Evolutionary conservation across 192 early-diverging fungal species (phyloP), one percentile per base, ranked within the genome.

Genomic region (Linderina pennispora): DNA sequence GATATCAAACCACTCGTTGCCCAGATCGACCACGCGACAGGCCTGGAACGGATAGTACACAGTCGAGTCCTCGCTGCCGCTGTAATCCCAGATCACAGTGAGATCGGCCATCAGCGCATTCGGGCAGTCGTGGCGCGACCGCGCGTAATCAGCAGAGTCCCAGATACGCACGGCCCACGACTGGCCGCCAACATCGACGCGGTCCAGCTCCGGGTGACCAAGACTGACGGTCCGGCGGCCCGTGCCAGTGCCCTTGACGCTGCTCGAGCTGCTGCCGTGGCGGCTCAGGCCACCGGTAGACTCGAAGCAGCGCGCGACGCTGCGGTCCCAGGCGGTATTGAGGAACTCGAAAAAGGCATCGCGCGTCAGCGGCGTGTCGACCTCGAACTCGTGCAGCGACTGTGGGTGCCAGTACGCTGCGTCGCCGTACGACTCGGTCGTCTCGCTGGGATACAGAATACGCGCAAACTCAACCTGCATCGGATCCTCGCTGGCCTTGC

Each of bases 351-450:
- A 65, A 19, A 72, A 57, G 1, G 57, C 58, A 23, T 72, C 69
- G 19, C 62, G 62, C 22, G 61, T 53, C 23, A 40, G 54, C 16
- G 62, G 49, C 16, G 59, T 57, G 41, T 72, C 69, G 4, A 50
- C 43, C 57, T 72, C 69, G 48, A 61, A 72, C 47, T 72, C 69
- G 49, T 72, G 62, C 50, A 65, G 43, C 23, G 62, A 73, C 53
- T 73, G 69, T 17, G 69, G 69, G 48, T 61, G 62, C 69, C 69
- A 73, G 55, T 73, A 73, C 5, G 58, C 62, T 8, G 60, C 57
- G 34, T 73, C 63, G 16, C 63, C 69, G 32, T 73, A 71, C 17
- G 67, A 63, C 45, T 71, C 67, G 8, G 56, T 58, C 3, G 67
- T 28, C 48, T 71, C 67, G 40, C 23, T 46, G 3, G 67, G 67